Evolutionary conservation across 2,329 filamentous ascomycete species (phyloP).

Genomic region (Pestalotiopsis sp.): DNA sequence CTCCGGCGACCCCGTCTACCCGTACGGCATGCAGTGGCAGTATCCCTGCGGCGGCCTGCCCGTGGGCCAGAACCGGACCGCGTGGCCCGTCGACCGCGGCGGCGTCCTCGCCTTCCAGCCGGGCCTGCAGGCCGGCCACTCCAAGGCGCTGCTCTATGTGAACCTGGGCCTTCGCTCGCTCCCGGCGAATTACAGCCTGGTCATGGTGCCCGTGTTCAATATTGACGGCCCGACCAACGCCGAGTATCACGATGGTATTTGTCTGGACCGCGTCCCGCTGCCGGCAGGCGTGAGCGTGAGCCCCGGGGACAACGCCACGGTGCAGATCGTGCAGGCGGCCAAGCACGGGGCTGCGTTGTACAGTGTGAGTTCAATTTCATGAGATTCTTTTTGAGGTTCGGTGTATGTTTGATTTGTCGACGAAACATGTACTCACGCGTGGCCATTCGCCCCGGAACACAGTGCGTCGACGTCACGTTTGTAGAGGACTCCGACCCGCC

Average conservation of each 20-base stretch:
- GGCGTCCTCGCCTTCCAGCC: slow-evolving; percentile 71
- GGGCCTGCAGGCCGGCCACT: slow-evolving; percentile 72
- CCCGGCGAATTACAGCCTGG: slow-evolving; percentile 69
- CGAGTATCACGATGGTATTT: slow-evolving; percentile 68
- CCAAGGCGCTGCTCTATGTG: slow-evolving; percentile 69
- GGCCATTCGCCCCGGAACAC: not conserved
- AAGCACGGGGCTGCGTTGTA: slow-evolving; percentile 70
- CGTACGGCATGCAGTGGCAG: slow-evolving; percentile 71
- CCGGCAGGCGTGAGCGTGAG: slow-evolving; percentile 61
- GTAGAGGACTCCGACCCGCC: slow-evolving; percentile 20
- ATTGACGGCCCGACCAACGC: slow-evolving; percentile 64
- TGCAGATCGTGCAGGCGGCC: slow-evolving; percentile 70
- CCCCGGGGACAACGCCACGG: slow-evolving; percentile 70
- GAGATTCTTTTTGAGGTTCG: too few relatives aligned
- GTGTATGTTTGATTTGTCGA: too few relatives aligned
- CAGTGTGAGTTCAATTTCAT: slow-evolving; percentile 35
- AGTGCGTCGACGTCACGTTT: slow-evolving; percentile 15
- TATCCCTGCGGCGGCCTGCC: slow-evolving; percentile 74
- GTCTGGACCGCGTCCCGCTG: slow-evolving; percentile 71
- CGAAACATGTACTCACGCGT: not conserved
- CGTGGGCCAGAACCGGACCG: slow-evolving; percentile 67
- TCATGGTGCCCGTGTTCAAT: slow-evolving; percentile 66
- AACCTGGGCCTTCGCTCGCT: slow-evolving; percentile 68
- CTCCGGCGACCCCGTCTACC: slow-evolving; percentile 43
- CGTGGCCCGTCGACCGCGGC: slow-evolving; percentile 65